Evolutionary conservation across 2,329 filamentous ascomycete genomes (phyloP).

Genomic region (Penicillium polonicum): DNA sequence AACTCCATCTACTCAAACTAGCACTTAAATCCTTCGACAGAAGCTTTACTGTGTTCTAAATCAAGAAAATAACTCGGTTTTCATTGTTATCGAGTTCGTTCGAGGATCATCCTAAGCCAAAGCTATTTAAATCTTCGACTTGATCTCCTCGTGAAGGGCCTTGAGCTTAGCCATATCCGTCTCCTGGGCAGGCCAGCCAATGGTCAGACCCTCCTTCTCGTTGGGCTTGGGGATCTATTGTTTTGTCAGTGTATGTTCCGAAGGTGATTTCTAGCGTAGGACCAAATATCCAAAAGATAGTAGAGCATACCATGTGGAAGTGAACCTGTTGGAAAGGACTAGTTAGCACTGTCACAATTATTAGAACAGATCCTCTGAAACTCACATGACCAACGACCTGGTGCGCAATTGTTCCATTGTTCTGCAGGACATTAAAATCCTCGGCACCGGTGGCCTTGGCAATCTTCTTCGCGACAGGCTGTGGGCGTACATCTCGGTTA

Average conservation of each 20-base stretch:
- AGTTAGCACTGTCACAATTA: conserved; percentile 1
- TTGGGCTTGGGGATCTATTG: conserved; percentile 89
- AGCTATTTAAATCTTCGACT: conserved; percentile 72
- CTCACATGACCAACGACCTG: conserved; percentile 88
- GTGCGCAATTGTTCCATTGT: conserved; percentile 89
- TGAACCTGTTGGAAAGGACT: conserved; percentile 61
- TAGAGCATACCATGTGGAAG: conserved; percentile 75
- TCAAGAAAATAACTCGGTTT: background rate
- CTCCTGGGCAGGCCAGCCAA: conserved; percentile 74
- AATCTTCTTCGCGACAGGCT: conserved; percentile 84
- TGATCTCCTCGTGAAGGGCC: conserved; percentile 76
- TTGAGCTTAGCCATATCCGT: conserved; percentile 81
- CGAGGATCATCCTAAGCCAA: too few relatives aligned
- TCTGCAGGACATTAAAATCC: conserved; percentile 94
- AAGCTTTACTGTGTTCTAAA: background rate
- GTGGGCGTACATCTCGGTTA: conserved; percentile 11
- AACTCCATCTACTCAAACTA: background rate
- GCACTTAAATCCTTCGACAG: background rate
- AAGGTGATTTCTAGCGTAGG: background rate
- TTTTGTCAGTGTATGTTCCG: conserved; percentile 3
- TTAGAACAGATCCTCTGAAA: conserved; percentile 15
- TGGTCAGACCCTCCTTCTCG: conserved; percentile 70
- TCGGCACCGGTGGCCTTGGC: conserved; percentile 70
- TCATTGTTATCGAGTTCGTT: background rate
- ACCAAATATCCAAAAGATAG: background rate